These are phyloP conservation scores for Chaetomiaceae sp. DNA, from an alignment of 2,329 filamentous ascomycete species.

Conservation along the genomic window DNA sequence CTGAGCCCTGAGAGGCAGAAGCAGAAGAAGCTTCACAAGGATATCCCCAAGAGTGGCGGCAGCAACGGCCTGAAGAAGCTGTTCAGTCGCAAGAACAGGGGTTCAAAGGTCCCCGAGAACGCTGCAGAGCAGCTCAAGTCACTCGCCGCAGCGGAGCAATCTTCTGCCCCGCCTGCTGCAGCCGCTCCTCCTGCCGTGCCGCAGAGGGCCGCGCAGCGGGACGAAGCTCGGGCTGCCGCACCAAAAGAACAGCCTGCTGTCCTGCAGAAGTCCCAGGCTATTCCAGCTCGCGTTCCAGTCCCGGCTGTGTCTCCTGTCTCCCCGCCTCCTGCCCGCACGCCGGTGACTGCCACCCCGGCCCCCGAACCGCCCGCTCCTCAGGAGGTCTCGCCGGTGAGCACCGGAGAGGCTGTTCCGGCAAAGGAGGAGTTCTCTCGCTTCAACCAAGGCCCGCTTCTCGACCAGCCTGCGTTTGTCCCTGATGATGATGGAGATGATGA, in stretches of 20 bases:
- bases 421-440: conserved; percentile 63
- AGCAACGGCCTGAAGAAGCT: conserved; percentile 58
- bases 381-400: conserved; percentile 56
- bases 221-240: conserved; percentile 24
- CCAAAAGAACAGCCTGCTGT: conserved; percentile 25
- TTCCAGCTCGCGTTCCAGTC: conserved; percentile 15
- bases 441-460: conserved; percentile 80
- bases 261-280: conserved; percentile 21
- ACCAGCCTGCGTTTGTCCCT: conserved; percentile 78
- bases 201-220: conserved; percentile 23
- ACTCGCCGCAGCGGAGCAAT: conserved; percentile 43
- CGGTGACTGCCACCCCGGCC: conserved; percentile 31
- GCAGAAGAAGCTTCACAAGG: conserved; percentile 54
- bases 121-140: conserved; percentile 48
- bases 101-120: conserved; percentile 53
- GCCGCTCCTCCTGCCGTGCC: conserved; percentile 18
- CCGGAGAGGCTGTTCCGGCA: conserved; percentile 55
- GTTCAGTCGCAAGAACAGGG: conserved; percentile 59
- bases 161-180: conserved; percentile 19
- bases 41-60: conserved; percentile 34
- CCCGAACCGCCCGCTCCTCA: conserved; percentile 45
- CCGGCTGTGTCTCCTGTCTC: conserved; percentile 21
- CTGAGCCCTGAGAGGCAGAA: conserved; percentile 45
- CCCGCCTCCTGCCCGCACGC: conserved; percentile 19
- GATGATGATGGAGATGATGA: conserved; percentile 49